Percentiles rank a stretch among this genome's conserved stretches.
Evolutionary conservation across 192 early-diverging fungal species (phyloP).

Genomic region (Powellomyces hirtus): DNA sequence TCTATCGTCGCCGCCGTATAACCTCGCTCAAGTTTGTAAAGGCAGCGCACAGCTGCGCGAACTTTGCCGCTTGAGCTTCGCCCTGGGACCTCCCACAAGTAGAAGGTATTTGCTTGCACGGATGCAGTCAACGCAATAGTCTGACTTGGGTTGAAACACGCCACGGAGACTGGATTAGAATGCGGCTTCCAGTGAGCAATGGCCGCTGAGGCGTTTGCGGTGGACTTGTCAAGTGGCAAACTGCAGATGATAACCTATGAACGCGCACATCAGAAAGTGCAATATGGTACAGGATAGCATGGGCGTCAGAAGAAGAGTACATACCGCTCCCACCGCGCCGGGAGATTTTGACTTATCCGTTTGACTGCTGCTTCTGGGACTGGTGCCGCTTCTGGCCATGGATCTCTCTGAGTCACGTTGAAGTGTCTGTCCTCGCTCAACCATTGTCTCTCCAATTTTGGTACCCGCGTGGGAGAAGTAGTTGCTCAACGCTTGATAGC

Average conservation of each 20-base stretch:
- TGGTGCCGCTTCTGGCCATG: no score
- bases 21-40: constrained; percentile 77
- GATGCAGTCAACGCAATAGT: constrained; percentile 70
- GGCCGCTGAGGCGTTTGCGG: not conserved
- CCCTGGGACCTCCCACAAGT: constrained; percentile 57
- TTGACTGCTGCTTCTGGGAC: no score
- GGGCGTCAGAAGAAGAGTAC: no score
- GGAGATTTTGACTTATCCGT: no score
- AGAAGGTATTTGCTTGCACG: constrained; percentile 70
- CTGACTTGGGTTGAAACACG: constrained; percentile 65
- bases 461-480: constrained; percentile 49
- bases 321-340: no score
- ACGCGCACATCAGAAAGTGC: no score
- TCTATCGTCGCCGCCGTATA: constrained; percentile 74
- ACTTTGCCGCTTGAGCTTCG: constrained; percentile 29
- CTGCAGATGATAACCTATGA: not conserved
- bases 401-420: no score
- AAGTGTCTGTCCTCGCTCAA: not conserved
- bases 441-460: not conserved
- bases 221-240: not conserved
- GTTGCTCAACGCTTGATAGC: constrained; percentile 64
- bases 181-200: constrained; percentile 74
- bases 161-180: constrained; percentile 58
- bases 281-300: no score
- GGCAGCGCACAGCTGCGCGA: constrained; percentile 18